Conservation (phyloP, 78 protist species). For the Capsaspora owczarzaki region DNA sequence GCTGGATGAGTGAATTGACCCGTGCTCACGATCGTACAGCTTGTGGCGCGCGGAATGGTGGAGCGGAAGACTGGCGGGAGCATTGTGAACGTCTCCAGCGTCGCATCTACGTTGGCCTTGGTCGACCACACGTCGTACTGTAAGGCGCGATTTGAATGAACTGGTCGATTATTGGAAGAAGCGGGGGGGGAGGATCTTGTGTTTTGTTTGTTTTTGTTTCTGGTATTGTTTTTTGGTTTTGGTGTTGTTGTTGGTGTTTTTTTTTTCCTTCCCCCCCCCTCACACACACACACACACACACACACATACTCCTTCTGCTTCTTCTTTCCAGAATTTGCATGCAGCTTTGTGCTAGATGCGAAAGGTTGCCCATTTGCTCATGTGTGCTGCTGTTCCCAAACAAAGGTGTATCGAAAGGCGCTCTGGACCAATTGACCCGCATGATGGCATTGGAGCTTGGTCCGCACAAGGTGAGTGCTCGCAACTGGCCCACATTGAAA, state of each 20-base stretch:
- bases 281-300: not conserved
- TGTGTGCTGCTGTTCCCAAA: not conserved
- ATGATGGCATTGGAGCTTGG: constrained; percentile 10
- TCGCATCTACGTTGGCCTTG: not conserved
- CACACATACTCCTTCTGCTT: not conserved
- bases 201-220: not conserved
- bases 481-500: too few species aligned
- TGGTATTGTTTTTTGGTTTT: not conserved
- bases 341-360: not conserved
- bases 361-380: not conserved
- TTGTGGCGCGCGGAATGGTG: not conserved
- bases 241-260: not conserved
- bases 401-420: constrained; percentile 6
- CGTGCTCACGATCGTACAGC: not conserved
- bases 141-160: too few species aligned
- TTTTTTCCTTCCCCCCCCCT: not conserved
- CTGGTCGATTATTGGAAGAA: too few species aligned
- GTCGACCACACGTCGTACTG: constrained; percentile 16
- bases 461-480: too few species aligned
- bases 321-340: not conserved
- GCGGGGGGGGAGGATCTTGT: not conserved
- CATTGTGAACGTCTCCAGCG: not conserved
- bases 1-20: not conserved
- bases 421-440: constrained; percentile 23
- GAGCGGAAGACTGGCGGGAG: not conserved